A percentile compares a stretch with the other conserved stretches of the same genome.
phyloP scores from a whole-genome alignment of 2,329 filamentous ascomycete species.

The Graphium sp. region DNA sequence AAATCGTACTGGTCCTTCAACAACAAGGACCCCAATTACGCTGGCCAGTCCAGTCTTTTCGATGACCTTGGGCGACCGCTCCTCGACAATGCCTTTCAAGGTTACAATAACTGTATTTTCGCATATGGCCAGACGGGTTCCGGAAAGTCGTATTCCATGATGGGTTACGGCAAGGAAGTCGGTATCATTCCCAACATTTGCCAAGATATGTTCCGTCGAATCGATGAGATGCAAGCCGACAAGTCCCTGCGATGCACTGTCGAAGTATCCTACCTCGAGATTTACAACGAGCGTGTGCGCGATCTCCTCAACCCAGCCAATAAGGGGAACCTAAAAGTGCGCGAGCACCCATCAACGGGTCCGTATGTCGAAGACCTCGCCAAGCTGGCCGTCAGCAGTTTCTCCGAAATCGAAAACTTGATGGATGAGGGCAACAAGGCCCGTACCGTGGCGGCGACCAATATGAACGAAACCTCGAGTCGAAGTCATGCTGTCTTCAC shows the following conservation, averaged over 20 bases:
- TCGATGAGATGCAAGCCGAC: conserved; percentile 52
- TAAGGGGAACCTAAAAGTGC: conserved; percentile 90
- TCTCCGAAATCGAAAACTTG: conserved; percentile 87
- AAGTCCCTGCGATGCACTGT: conserved; percentile 75
- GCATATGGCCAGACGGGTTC: conserved; percentile 97
- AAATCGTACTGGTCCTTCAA: conserved; percentile 97
- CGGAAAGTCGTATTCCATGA: conserved; percentile 99
- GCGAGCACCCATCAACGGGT: conserved; percentile 93
- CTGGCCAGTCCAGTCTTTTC: conserved; percentile 80
- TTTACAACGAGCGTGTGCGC: conserved; percentile 95
- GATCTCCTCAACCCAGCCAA: conserved; percentile 90
- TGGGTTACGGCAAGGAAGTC: conserved; percentile 92
- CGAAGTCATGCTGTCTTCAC: conserved; percentile 98
- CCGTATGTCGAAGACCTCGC: conserved; percentile 97
- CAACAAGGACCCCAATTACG: conserved; percentile 64
- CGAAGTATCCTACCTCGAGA: conserved; percentile 96
- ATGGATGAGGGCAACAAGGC: conserved; percentile 99
- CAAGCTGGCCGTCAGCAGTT: conserved; percentile 84
- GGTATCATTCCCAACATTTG: conserved; percentile 96
- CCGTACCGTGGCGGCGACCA: conserved; percentile 90
- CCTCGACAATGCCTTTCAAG: conserved; percentile 93
- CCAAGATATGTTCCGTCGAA: conserved; percentile 91
- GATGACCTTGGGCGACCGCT: conserved; percentile 76
- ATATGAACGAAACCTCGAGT: conserved; percentile 99
- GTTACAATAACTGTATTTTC: conserved; percentile 99